A percentile compares a stretch with the other conserved stretches of the same genome.
These are phyloP conservation scores for Litsea cubeba DNA, from an alignment of 164 flowering plant genomes.

Conservation along the genomic window DNA sequence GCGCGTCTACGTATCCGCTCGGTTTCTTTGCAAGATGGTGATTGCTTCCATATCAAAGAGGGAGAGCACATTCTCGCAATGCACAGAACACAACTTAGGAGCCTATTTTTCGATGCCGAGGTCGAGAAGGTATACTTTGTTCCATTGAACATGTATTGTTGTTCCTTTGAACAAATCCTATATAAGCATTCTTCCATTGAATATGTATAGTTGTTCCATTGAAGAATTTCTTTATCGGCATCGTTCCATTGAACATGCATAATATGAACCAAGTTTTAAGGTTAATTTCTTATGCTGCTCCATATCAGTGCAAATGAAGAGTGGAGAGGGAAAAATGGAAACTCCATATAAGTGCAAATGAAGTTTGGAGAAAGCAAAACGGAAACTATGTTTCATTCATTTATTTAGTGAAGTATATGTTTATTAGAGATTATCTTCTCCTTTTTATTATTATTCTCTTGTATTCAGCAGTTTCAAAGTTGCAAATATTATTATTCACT, in stretches of 20 bases:
- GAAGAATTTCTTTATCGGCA: too few relatives aligned
- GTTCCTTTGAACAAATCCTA: too few relatives aligned
- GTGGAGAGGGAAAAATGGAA: neutral
- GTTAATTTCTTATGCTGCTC: neutral
- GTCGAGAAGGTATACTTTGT: conserved; percentile 34
- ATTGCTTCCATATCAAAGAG: conserved; percentile 29
- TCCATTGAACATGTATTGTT: neutral
- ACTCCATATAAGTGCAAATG: too few relatives aligned
- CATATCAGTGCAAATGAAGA: neutral
- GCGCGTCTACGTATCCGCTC: conserved; percentile 35
- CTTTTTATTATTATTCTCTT: too few relatives aligned
- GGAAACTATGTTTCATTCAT: too few relatives aligned
- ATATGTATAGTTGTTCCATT: neutral
- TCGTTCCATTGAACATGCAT: neutral
- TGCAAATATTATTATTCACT: too few relatives aligned
- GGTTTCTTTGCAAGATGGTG: conserved; percentile 32
- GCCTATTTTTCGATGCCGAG: conserved; percentile 35
- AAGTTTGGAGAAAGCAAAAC: too few relatives aligned
- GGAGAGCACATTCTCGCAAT: conserved; percentile 36
- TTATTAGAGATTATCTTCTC: too few relatives aligned
- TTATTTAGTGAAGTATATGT: too few relatives aligned
- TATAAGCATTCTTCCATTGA: neutral
- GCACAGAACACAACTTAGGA: conserved; percentile 13
- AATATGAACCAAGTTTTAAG: neutral
- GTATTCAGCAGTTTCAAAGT: too few relatives aligned